Percentiles rank a stretch among this genome's conserved stretches.
Evolutionary conservation across 1,284 basidiomycete species (phyloP).

Genomic region (Farysia itapuensis): DNA sequence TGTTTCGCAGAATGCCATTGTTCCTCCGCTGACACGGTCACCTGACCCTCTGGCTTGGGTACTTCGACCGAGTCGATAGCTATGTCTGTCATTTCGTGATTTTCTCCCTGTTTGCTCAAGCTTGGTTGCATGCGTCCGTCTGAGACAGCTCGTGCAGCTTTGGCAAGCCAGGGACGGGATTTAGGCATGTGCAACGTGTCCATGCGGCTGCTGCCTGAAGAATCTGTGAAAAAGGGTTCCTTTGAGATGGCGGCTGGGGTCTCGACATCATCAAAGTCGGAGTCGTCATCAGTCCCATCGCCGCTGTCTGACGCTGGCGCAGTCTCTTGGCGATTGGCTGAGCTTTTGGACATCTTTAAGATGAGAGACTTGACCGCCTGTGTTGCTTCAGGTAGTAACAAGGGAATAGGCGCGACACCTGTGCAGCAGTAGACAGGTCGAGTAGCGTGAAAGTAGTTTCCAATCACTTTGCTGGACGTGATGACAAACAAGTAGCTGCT

Average conservation of each 20-base stretch:
- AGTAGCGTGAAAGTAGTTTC: slow-evolving; percentile 41
- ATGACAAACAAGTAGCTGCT: slow-evolving; percentile 51
- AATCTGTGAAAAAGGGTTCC: slow-evolving; percentile 21
- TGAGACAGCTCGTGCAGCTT: slow-evolving; percentile 22
- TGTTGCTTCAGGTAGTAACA: slow-evolving; percentile 24
- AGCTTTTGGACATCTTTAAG: slow-evolving; percentile 2
- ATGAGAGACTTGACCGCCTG: slow-evolving; percentile 19
- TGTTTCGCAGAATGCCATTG: slow-evolving; percentile 46
- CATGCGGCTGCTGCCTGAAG: slow-evolving; percentile 4
- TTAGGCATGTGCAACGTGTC: slow-evolving; percentile 22
- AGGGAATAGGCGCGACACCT: slow-evolving; percentile 43
- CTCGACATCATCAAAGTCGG: slow-evolving; percentile 37
- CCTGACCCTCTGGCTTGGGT: neutral
- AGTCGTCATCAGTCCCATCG: slow-evolving; percentile 17
- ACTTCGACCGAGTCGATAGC: slow-evolving; percentile 5
- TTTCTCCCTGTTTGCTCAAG: slow-evolving; percentile 10
- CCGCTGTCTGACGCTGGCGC: slow-evolving; percentile 2
- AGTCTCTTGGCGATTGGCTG: too few relatives aligned
- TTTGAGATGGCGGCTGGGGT: slow-evolving; percentile 36
- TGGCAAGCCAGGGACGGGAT: slow-evolving; percentile 26
- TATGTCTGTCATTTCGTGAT: neutral
- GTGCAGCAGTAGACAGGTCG: slow-evolving; percentile 44
- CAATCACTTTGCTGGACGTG: slow-evolving; percentile 37
- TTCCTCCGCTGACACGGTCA: neutral
- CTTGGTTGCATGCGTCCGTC: slow-evolving; percentile 24